A percentile compares a stretch with the other conserved stretches of the same genome.
These are phyloP conservation scores for Chondrostereum purpureum DNA, from an alignment of 1,284 basidiomycete genomes.

Conservation along the genomic window DNA sequence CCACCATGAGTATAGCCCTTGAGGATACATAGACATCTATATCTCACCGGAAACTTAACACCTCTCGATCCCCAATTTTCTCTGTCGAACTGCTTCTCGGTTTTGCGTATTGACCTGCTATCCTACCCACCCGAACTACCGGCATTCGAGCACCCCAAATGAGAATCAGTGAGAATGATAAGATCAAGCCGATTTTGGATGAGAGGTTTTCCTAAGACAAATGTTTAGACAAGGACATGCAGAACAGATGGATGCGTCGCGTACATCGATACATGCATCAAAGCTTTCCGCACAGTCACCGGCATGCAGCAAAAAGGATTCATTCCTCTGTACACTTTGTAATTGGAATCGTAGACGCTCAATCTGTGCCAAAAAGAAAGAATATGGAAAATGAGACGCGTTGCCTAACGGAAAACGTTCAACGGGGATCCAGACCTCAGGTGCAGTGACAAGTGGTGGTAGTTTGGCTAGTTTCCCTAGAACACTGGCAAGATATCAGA, in stretches of 20 bases:
- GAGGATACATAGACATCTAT: not conserved
- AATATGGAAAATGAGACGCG: conserved; percentile 11
- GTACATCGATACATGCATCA: conserved; percentile 81
- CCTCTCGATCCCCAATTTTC: conserved; percentile 60
- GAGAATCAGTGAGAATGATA: conserved; percentile 93
- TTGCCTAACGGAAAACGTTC: no score
- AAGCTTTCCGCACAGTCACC: conserved; percentile 97
- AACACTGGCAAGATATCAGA: conserved; percentile 43
- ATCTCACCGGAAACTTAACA: conserved; percentile 73
- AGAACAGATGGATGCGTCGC: conserved; percentile 17
- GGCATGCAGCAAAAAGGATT: conserved; percentile 93
- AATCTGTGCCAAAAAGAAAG: conserved; percentile 48
- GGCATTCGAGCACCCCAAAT: conserved; percentile 90
- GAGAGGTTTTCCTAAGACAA: conserved; percentile 78
- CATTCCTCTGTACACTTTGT: conserved; percentile 73
- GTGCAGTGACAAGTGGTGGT: conserved; percentile 84
- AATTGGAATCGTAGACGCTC: conserved; percentile 81
- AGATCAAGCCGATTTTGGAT: conserved; percentile 88
- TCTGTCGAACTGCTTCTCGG: conserved; percentile 87
- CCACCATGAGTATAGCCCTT: not conserved
- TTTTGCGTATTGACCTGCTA: conserved; percentile 96
- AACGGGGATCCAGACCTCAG: conserved; percentile 59
- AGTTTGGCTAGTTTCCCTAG: conserved; percentile 69
- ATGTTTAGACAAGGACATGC: not conserved
- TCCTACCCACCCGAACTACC: conserved; percentile 86